Evolutionary conservation across 345 rosid species (phyloP).

Genomic region (Punica granatum): DNA sequence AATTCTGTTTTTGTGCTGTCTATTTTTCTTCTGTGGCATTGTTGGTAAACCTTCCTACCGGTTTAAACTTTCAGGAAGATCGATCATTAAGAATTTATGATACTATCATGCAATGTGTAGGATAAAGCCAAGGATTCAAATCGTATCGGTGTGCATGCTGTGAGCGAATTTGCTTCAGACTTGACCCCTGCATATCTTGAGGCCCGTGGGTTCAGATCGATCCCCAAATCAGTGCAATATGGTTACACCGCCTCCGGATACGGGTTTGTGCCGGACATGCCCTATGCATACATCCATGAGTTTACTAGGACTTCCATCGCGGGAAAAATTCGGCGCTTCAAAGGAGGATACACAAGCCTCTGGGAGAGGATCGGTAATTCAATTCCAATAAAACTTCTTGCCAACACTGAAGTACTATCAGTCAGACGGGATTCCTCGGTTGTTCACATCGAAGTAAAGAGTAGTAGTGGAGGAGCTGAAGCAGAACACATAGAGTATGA

Average conservation of each 20-base stretch:
- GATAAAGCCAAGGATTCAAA: conserved; percentile 46
- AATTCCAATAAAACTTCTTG: conserved; percentile 35
- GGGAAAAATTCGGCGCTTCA: conserved; percentile 57
- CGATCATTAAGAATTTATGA: background rate
- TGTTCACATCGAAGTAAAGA: conserved; percentile 32
- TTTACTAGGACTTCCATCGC: conserved; percentile 69
- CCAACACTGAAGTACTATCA: conserved; percentile 42
- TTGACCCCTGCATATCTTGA: conserved; percentile 39
- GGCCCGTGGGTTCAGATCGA: conserved; percentile 33
- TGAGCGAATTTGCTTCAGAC: conserved; percentile 60
- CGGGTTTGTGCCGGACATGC: conserved; percentile 64
- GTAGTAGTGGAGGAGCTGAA: conserved; percentile 25
- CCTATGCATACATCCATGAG: conserved; percentile 64
- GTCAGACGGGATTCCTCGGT: conserved; percentile 26
- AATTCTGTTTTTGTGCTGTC: background rate
- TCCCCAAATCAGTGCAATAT: conserved; percentile 56
- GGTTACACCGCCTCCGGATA: conserved; percentile 81
- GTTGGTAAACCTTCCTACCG: background rate
- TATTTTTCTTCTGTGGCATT: background rate
- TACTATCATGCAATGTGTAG: conserved; percentile 18
- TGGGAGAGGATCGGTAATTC: conserved; percentile 43
- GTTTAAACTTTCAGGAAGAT: background rate
- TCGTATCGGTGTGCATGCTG: conserved; percentile 48
- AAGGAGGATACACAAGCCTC: conserved; percentile 48
- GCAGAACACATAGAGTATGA: conserved; percentile 36